Conservation (phyloP, 2,329 filamentous ascomycete species). For the Diaporthe amygdali region DNA sequence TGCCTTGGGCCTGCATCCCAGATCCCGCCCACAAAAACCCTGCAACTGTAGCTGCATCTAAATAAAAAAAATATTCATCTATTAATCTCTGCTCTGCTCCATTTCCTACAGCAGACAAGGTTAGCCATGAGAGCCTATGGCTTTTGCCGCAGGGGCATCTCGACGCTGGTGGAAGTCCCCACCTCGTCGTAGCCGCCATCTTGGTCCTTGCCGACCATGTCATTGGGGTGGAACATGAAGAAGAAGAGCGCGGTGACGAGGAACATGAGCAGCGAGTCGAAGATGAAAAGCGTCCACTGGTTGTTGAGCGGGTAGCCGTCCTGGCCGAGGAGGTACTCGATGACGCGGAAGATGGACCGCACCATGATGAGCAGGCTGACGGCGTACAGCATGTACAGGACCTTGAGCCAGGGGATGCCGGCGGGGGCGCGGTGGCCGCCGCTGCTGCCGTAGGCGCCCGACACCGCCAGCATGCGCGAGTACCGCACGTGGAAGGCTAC, state of each 20-base stretch:
- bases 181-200: neutral
- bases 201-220: neutral
- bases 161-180: neutral
- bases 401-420: conserved; percentile 34
- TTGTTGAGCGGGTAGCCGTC: conserved; percentile 34
- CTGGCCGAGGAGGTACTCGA: conserved; percentile 43
- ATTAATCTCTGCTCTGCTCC: neutral
- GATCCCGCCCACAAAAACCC: neutral
- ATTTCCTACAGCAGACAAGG: neutral
- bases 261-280: conserved; percentile 38
- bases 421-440: neutral
- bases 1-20: neutral
- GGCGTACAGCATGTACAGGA: conserved; percentile 29
- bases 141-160: conserved; percentile 1
- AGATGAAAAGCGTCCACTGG: conserved; percentile 38
- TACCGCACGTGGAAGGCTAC: conserved; percentile 52
- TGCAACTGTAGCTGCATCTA: neutral
- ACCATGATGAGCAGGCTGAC: conserved; percentile 39
- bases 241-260: conserved; percentile 26
- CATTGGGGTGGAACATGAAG: conserved; percentile 23
- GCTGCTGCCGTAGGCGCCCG: conserved; percentile 16
- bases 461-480: conserved; percentile 22
- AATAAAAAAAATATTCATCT: neutral
- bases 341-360: conserved; percentile 41
- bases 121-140: neutral